These are phyloP conservation scores for Verticillium nubilum DNA, from an alignment of 2,329 filamentous ascomycete genomes.

Conservation along the genomic window DNA sequence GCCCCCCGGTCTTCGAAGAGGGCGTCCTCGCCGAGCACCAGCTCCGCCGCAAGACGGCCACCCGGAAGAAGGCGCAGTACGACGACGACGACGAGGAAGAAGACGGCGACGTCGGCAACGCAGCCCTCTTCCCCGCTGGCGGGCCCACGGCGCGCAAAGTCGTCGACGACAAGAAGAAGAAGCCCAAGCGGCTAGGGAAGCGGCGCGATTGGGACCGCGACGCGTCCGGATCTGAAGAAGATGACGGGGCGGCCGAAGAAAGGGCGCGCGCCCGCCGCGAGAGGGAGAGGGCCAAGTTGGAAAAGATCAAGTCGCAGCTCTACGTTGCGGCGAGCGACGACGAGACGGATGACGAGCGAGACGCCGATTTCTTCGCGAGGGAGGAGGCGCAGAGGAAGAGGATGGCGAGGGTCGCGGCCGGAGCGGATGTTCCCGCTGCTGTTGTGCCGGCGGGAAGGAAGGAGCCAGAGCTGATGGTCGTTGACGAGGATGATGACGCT, in stretches of 20 bases:
- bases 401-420: slow-evolving; percentile 33
- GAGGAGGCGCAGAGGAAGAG: slow-evolving; percentile 51
- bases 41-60: slow-evolving; percentile 64
- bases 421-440: slow-evolving; percentile 12
- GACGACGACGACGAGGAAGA: slow-evolving; percentile 60
- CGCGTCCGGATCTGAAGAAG: slow-evolving; percentile 1
- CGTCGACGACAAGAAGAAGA: slow-evolving; percentile 52
- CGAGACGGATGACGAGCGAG: slow-evolving; percentile 73
- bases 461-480: slow-evolving; percentile 17
- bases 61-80: slow-evolving; percentile 54
- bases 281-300: slow-evolving; percentile 69
- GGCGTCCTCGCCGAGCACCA: slow-evolving; percentile 70
- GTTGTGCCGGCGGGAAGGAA: slow-evolving; percentile 19
- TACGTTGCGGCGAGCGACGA: slow-evolving; percentile 84
- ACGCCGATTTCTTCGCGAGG: slow-evolving; percentile 66
- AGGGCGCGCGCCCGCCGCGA: slow-evolving; percentile 56
- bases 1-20: slow-evolving; percentile 71
- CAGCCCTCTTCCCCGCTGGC: slow-evolving; percentile 63
- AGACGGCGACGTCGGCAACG: slow-evolving; percentile 40
- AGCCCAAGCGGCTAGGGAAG: slow-evolving; percentile 25
- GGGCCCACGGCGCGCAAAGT: slow-evolving; percentile 55
- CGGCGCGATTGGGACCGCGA: slow-evolving; percentile 45
- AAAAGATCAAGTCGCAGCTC: slow-evolving; percentile 77
- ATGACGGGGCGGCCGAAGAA: slow-evolving; percentile 54
- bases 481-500: slow-evolving; percentile 17